phyloP scores from a whole-genome alignment of 345 rosid species.

The Corchorus olitorius region DNA sequence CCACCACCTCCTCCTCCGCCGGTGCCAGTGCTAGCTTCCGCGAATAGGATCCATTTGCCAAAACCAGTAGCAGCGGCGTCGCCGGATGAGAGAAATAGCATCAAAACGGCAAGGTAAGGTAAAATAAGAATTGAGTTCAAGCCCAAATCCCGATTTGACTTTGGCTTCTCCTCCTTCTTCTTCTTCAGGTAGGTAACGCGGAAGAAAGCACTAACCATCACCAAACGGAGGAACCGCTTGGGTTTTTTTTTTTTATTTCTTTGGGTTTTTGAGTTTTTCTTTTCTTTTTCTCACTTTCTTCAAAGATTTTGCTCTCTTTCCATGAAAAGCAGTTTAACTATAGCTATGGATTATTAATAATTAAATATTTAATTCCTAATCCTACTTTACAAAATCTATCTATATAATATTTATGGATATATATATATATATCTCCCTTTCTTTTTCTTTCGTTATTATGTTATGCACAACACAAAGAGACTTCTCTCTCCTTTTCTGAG shows the following conservation, averaged over 20 bases:
- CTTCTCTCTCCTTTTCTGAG: background rate
- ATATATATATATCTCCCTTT: background rate
- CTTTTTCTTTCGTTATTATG: background rate
- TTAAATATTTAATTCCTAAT: background rate
- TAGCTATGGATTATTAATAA: background rate
- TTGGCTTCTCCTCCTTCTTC: slow-evolving; percentile 9
- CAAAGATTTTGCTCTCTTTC: slow-evolving; percentile 1
- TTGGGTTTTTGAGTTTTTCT: background rate
- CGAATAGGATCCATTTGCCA: slow-evolving; percentile 51
- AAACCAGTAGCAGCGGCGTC: slow-evolving; percentile 31
- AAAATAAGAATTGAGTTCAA: slow-evolving; percentile 23
- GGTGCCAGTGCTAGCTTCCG: slow-evolving; percentile 44
- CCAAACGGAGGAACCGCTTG: slow-evolving; percentile 31
- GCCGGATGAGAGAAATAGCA: slow-evolving; percentile 41
- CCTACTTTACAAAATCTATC: too few species aligned
- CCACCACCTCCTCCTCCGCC: slow-evolving; percentile 40
- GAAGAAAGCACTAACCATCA: slow-evolving; percentile 44
- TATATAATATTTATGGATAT: background rate
- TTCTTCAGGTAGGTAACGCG: slow-evolving; percentile 29
- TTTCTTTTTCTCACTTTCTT: background rate
- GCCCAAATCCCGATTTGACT: slow-evolving; percentile 22
- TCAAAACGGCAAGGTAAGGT: slow-evolving; percentile 30
- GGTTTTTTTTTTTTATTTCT: background rate
- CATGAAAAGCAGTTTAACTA: slow-evolving; percentile 22
- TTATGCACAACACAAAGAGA: too few species aligned